Base-by-base conservation (phyloP, 345 rosid genomes). In the Brassica cretica region DNA sequence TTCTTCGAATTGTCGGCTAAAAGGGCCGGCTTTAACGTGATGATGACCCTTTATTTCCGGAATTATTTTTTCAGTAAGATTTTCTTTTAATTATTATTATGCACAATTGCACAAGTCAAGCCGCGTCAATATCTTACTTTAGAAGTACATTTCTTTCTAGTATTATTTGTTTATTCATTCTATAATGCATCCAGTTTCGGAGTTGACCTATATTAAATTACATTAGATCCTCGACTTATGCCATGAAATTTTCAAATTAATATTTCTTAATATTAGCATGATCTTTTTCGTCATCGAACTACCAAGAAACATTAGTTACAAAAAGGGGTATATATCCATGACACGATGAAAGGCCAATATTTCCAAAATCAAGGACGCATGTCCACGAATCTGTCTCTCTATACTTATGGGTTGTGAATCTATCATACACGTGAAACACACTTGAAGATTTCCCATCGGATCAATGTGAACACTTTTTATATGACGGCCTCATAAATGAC, bases 371-470 rank as follows among this genome's bases (percentile, higher is more conserved):
- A 78, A 30, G 30, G 33, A 78, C 63, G 24, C 56, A 49, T 16
- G 21, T 41, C 61, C 19, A 66, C 44, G 44, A 73, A 67, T 32
- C 8, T 30, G 41, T 16, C 53, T 15, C 56, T 19, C 7, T 44
- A 4, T 41, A 44, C 12, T 12, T 68, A 41, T 29, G 66, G 30
- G 46, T 10, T 60, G 63, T 46, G 68, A 29, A 69, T 70, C 46
- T 59, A 59, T 30, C 37, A 29, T 78, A 30, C 82, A 79, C 82
- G 82, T 79, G 71, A 74, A 79, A 68, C 82, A 74, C 82, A 80
- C 41, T 33, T 44, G 63, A 74, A 74, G 29, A 19, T 74, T 70
- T 74, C 59, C 21, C 16, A 19, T 66, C 39, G 6, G 18, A 79
- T 68, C 32, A 74, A 18, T 74, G 79, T 69, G 75, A 74, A 69